phyloP scores from a whole-genome alignment of 129 eudicot genomes.

The Artemisia argyi region DNA sequence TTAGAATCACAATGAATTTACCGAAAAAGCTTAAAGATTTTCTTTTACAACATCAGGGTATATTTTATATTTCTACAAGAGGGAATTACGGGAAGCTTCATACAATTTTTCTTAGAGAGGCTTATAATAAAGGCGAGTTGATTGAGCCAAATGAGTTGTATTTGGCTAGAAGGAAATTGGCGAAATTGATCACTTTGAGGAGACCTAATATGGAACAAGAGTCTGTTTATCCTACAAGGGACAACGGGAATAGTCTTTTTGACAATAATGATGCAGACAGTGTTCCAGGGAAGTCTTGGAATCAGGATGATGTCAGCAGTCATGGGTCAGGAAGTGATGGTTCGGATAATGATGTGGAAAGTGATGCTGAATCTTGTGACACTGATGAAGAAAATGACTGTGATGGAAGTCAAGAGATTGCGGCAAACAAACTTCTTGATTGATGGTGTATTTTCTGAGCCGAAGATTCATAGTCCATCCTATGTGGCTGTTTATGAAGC shows the following conservation, averaged over 20 bases:
- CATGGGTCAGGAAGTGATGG: constrained; percentile 17
- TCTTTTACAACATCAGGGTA: constrained; percentile 84
- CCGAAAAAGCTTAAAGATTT: constrained; percentile 87
- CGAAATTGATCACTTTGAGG: constrained; percentile 54
- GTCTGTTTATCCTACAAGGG: constrained; percentile 52
- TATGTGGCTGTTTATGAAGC: not conserved
- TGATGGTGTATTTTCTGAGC: constrained; percentile 10
- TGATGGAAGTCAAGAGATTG: constrained; percentile 20
- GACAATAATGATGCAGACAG: constrained; percentile 20
- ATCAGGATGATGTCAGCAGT: constrained; percentile 23
- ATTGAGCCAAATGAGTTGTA: constrained; percentile 80
- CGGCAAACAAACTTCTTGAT: constrained; percentile 29
- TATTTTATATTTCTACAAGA: constrained; percentile 85
- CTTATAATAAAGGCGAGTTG: constrained; percentile 75
- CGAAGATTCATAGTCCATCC: not conserved
- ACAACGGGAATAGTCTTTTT: constrained; percentile 22
- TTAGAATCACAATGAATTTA: constrained; percentile 71
- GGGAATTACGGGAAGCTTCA: constrained; percentile 91
- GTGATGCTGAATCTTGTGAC: constrained; percentile 35
- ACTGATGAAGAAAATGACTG: constrained; percentile 40
- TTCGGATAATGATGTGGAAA: constrained; percentile 39
- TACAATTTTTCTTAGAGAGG: constrained; percentile 84
- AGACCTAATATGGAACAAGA: constrained; percentile 51
- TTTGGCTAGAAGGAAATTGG: constrained; percentile 74
- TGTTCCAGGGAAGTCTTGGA: constrained; percentile 19